These are phyloP conservation scores for Coccomyxa subellipsoidea DNA, from an alignment of 163 green algal genomes.

Conservation along the genomic window DNA sequence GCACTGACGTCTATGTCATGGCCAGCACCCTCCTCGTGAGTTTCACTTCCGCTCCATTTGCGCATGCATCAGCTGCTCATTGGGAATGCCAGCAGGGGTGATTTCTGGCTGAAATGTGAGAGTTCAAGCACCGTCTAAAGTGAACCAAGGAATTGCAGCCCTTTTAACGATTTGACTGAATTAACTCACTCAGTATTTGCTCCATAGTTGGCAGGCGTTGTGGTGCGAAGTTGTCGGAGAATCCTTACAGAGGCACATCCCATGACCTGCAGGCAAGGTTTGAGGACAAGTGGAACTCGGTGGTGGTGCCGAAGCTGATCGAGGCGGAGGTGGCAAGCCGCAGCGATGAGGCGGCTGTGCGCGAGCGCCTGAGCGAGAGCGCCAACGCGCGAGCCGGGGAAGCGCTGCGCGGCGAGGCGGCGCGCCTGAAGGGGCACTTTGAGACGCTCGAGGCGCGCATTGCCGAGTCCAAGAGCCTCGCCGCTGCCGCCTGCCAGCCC, in stretches of 20 bases:
- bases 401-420: constrained; percentile 14
- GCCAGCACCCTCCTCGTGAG: constrained; percentile 45
- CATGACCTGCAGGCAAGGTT: constrained; percentile 41
- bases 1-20: constrained; percentile 62
- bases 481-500: constrained; percentile 24
- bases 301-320: constrained; percentile 26
- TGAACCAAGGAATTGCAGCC: no score
- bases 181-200: no score
- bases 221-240: no score
- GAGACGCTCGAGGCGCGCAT: constrained; percentile 12
- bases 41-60: no score
- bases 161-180: no score
- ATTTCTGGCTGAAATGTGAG: no score
- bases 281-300: constrained; percentile 29
- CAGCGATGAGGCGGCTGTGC: constrained; percentile 18
- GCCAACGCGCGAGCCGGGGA: constrained; percentile 12
- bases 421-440: constrained; percentile 2
- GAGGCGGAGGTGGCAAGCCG: constrained; percentile 20
- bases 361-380: background rate
- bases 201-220: no score
- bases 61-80: background rate
- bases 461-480: constrained; percentile 20
- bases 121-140: no score
- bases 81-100: no score
- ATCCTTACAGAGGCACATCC: no score